phyloP scores from a whole-genome alignment of 306 rosid genomes.

The Delonix regia region DNA sequence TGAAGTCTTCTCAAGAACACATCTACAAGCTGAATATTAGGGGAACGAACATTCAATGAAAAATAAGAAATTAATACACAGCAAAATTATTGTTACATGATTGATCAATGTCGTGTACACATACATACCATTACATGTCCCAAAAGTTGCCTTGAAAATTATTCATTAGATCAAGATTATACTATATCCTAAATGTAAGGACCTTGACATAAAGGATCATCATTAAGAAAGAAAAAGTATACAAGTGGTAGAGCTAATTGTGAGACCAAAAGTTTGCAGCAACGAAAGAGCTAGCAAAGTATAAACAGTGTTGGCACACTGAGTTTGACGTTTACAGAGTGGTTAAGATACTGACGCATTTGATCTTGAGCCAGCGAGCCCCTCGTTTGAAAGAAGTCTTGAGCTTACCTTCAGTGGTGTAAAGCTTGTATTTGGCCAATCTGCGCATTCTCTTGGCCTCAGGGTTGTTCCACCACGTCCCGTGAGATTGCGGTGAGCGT shows the following conservation, averaged over 20 bases:
- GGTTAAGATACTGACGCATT: slow-evolving; percentile 40
- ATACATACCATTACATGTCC: no score
- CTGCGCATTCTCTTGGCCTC: slow-evolving; percentile 59
- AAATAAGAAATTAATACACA: no score
- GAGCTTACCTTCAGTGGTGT: slow-evolving; percentile 51
- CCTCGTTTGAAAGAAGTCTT: slow-evolving; percentile 61
- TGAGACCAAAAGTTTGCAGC: neutral
- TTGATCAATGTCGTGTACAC: no score
- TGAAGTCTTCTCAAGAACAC: no score
- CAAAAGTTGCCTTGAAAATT: no score
- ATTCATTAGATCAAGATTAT: no score
- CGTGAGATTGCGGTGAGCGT: neutral
- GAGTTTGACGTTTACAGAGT: neutral
- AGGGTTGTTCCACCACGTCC: slow-evolving; percentile 65
- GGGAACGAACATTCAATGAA: no score
- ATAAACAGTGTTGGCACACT: no score
- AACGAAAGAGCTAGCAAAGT: neutral
- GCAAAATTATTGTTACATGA: no score
- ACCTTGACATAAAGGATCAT: neutral
- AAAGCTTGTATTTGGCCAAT: slow-evolving; percentile 56
- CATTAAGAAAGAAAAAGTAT: neutral
- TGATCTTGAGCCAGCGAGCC: slow-evolving; percentile 61
- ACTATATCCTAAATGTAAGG: neutral
- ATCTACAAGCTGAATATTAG: no score
- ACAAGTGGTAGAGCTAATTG: no score